Conservation (phyloP, 1,139 yeast genomes). For the Sugiyamaella neomexicana region DNA sequence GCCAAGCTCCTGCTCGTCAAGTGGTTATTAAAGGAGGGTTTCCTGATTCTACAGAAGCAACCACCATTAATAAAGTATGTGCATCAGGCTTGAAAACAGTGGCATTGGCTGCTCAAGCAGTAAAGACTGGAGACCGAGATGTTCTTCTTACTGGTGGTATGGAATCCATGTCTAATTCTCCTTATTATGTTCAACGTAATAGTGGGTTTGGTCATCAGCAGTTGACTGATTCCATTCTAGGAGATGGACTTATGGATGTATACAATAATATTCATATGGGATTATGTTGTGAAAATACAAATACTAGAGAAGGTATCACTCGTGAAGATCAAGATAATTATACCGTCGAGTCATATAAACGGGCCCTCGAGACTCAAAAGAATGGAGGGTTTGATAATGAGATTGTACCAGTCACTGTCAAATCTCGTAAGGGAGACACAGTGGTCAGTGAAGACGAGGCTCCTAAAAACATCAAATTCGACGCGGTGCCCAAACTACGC, state of each 20-base stretch:
- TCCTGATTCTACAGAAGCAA: constrained; percentile 54
- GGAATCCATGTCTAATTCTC: constrained; percentile 63
- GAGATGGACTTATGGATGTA: constrained; percentile 59
- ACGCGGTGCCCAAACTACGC: constrained; percentile 67
- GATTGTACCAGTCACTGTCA: constrained; percentile 56
- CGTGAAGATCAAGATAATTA: constrained; percentile 59
- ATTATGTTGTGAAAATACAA: constrained; percentile 63
- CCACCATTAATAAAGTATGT: constrained; percentile 62
- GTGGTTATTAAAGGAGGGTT: constrained; percentile 61
- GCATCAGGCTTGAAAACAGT: constrained; percentile 61
- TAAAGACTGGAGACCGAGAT: constrained; percentile 54
- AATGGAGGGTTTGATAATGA: constrained; percentile 53
- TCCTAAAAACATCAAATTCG: constrained; percentile 65
- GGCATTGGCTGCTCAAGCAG: constrained; percentile 56
- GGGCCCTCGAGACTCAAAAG: constrained; percentile 50
- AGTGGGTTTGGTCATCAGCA: constrained; percentile 54
- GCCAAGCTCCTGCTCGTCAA: constrained; percentile 67
- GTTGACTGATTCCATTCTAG: constrained; percentile 54
- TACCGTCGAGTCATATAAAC: constrained; percentile 53
- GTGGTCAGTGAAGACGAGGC: constrained; percentile 63
- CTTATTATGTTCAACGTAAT: constrained; percentile 46
- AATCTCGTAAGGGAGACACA: constrained; percentile 54
- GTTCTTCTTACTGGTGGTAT: constrained; percentile 63
- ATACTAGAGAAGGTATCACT: constrained; percentile 50
- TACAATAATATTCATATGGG: constrained; percentile 61